phyloP scores from a whole-genome alignment of 2,329 filamentous ascomycete genomes.

The Monosporascus sp. region DNA sequence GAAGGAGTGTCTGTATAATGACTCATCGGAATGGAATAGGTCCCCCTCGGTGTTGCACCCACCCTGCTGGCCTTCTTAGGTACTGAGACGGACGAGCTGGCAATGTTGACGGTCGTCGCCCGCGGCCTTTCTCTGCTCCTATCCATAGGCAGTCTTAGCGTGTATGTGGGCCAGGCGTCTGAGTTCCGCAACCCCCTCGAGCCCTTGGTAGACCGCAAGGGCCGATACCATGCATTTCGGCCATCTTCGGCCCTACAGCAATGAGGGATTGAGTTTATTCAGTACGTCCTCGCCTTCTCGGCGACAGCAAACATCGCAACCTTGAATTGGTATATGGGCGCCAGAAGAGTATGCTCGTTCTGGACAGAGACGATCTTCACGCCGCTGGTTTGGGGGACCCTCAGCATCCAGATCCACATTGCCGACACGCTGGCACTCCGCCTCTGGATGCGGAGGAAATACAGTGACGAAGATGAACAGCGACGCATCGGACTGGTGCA shows the following conservation, averaged over 20 bases:
- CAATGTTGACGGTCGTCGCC: conserved; percentile 13
- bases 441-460: conserved; percentile 8
- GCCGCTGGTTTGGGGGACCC: conserved; percentile 9
- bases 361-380: conserved; percentile 9
- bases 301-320: conserved; percentile 9
- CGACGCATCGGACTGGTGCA: neutral
- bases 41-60: conserved; percentile 18
- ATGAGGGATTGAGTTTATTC: neutral
- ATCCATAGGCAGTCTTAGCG: conserved; percentile 13
- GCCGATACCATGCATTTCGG: neutral
- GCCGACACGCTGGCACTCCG: conserved; percentile 8
- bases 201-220: conserved; percentile 3
- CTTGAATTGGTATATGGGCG: conserved; percentile 11
- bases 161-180: conserved; percentile 14
- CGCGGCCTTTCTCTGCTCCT: conserved; percentile 15
- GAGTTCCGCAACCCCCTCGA: conserved; percentile 11
- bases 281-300: conserved; percentile 8
- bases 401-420: conserved; percentile 11
- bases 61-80: conserved; percentile 14
- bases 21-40: neutral
- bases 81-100: conserved; percentile 15
- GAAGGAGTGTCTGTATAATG: neutral
- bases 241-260: neutral
- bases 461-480: neutral
- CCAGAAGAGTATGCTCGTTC: conserved; percentile 10